A percentile compares a stretch with the other conserved stretches of the same genome.
These are phyloP conservation scores for Cladosporium velox DNA, from an alignment of 2,329 filamentous ascomycete species.

Conservation along the genomic window DNA sequence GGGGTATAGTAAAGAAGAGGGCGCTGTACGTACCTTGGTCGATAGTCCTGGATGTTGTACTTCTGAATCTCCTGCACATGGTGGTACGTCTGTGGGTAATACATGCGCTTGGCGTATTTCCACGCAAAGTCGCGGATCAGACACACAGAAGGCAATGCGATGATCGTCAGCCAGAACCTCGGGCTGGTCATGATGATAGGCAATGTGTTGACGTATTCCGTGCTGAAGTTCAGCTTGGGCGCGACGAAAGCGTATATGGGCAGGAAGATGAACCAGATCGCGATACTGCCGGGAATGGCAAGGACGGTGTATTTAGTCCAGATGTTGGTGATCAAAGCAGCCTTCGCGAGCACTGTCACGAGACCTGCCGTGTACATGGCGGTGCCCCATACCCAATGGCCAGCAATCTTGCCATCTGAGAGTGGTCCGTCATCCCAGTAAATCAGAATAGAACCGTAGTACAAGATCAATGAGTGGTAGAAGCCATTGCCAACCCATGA, in stretches of 20 bases:
- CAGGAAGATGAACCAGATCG: conserved; percentile 88
- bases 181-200: conserved; percentile 77
- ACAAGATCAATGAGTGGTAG: conserved; percentile 93
- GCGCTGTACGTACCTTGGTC: conserved; percentile 70
- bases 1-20: not conserved
- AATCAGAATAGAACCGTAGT: conserved; percentile 78
- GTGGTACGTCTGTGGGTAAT: conserved; percentile 91
- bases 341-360: conserved; percentile 90
- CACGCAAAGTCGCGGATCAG: conserved; percentile 86
- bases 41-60: conserved; percentile 99
- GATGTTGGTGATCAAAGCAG: conserved; percentile 90
- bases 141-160: conserved; percentile 77
- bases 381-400: conserved; percentile 98
- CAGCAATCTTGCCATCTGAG: conserved; percentile 75
- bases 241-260: conserved; percentile 84
- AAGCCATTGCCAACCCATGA: conserved; percentile 93
- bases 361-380: conserved; percentile 93
- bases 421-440: conserved; percentile 79
- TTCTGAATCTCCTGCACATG: conserved; percentile 99
- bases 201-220: conserved; percentile 82
- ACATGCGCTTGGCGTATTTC: conserved; percentile 99
- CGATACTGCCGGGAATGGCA: conserved; percentile 89
- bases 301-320: conserved; percentile 99
- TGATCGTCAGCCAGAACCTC: conserved; percentile 88
- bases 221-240: conserved; percentile 77